Percentiles rank a stretch among this genome's conserved stretches.
Evolutionary conservation across 495 filamentous ascomycete genomes (phyloP).

Genomic region (Hyphodiscus hymeniophilus): DNA sequence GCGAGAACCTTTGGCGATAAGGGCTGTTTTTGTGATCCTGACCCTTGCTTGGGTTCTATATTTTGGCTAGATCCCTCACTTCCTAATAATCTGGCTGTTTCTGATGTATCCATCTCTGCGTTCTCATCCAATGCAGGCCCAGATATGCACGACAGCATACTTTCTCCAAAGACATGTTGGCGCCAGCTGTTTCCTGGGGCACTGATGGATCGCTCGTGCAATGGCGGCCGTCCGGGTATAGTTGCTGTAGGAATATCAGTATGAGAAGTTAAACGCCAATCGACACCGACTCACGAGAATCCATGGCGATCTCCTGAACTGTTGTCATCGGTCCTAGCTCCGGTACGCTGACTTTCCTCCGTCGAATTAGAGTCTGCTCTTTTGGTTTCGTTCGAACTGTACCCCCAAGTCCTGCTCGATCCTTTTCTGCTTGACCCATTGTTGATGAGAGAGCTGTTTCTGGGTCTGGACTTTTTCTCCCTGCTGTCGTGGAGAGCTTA

Average conservation of each 20-base stretch:
- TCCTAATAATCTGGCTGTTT: too few species aligned
- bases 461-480: conserved; percentile 39
- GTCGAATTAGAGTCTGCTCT: conserved; percentile 41
- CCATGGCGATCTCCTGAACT: conserved; percentile 57
- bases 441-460: conserved; percentile 39
- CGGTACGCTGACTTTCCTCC: conserved; percentile 55
- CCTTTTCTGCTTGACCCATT: conserved; percentile 27
- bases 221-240: conserved; percentile 58
- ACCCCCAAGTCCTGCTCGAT: conserved; percentile 32
- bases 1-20: conserved; percentile 41
- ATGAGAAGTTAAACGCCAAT: not conserved
- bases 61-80: conserved; percentile 2
- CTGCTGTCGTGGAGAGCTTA: conserved; percentile 22
- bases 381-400: conserved; percentile 38
- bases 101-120: conserved; percentile 18
- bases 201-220: conserved; percentile 61
- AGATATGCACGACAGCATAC: conserved; percentile 24
- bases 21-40: conserved; percentile 29
- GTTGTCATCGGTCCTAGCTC: conserved; percentile 61
- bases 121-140: conserved; percentile 25
- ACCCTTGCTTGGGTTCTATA: conserved; percentile 8
- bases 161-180: conserved; percentile 34
- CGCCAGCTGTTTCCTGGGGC: conserved; percentile 48
- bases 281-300: conserved; percentile 58
- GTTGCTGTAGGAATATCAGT: conserved; percentile 42